These are phyloP conservation scores for Verticillium longisporum DNA, from an alignment of 2,329 filamentous ascomycete genomes.

Conservation along the genomic window DNA sequence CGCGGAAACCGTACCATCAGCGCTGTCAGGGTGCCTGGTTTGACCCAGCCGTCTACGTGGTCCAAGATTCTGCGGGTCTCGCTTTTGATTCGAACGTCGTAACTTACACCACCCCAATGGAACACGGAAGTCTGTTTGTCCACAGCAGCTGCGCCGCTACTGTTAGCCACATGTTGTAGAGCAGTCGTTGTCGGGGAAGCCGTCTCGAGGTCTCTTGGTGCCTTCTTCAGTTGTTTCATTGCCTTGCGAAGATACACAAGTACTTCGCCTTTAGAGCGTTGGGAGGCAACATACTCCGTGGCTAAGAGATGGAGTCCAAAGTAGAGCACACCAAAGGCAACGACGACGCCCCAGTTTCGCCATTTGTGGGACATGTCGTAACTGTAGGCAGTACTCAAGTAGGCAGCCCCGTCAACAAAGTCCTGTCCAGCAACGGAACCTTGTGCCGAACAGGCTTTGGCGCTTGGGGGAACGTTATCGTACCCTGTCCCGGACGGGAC, in stretches of 20 bases:
- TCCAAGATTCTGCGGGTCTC: slow-evolving; percentile 50
- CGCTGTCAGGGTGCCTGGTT: slow-evolving; percentile 75
- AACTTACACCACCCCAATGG: slow-evolving; percentile 67
- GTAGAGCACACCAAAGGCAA: slow-evolving; percentile 42
- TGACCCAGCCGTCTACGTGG: slow-evolving; percentile 65
- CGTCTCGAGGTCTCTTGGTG: too few relatives aligned
- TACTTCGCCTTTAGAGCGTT: slow-evolving; percentile 54
- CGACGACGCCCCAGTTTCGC: slow-evolving; percentile 12
- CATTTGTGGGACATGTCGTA: slow-evolving; percentile 40
- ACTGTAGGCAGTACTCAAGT: slow-evolving; percentile 33
- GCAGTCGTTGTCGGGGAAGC: too few relatives aligned
- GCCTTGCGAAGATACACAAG: slow-evolving; percentile 45
- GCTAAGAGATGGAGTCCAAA: slow-evolving; percentile 39
- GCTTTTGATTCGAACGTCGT: slow-evolving; percentile 63
- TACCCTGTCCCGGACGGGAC: slow-evolving; percentile 11
- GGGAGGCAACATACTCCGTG: slow-evolving; percentile 34
- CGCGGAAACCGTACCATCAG: slow-evolving; percentile 66
- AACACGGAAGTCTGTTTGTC: slow-evolving; percentile 55
- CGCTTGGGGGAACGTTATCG: slow-evolving; percentile 8
- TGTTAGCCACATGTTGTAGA: too few relatives aligned
- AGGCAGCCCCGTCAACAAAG: slow-evolving; percentile 36
- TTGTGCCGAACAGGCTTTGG: slow-evolving; percentile 34
- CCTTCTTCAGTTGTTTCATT: slow-evolving; percentile 10
- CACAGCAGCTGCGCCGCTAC: not conserved
- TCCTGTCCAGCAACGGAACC: slow-evolving; percentile 35